These are phyloP conservation scores for Rhodotorula sp. DNA, from an alignment of 1,284 basidiomycete genomes.

Conservation along the genomic window DNA sequence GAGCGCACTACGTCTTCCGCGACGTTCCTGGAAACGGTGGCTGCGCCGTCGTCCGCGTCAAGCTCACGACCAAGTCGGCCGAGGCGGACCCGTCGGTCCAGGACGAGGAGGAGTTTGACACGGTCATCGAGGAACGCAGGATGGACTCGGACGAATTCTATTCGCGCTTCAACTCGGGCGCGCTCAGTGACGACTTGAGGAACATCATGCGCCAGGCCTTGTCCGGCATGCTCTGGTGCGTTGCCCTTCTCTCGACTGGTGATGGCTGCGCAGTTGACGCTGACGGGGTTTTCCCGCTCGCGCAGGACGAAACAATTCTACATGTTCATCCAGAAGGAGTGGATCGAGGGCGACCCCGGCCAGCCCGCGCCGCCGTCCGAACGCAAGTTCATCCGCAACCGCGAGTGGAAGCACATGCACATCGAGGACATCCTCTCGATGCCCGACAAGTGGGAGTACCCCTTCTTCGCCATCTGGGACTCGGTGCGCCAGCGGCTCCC, in stretches of 20 bases:
- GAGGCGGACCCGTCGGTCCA: constrained; percentile 73
- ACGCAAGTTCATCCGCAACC: constrained; percentile 79
- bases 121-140: constrained; percentile 78
- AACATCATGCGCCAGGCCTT: constrained; percentile 98
- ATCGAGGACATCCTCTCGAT: constrained; percentile 94
- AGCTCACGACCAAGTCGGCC: constrained; percentile 75
- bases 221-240: constrained; percentile 90
- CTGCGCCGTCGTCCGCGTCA: constrained; percentile 90
- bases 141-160: constrained; percentile 97
- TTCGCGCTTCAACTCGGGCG: constrained; percentile 69
- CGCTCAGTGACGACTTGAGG: constrained; percentile 84
- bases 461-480: constrained; percentile 29
- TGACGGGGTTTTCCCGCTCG: background rate
- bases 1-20: constrained; percentile 82
- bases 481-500: constrained; percentile 10
- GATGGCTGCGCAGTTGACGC: no score
- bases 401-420: constrained; percentile 94
- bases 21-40: constrained; percentile 87
- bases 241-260: constrained; percentile 1
- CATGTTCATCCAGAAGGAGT: constrained; percentile 91
- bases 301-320: constrained; percentile 89
- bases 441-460: constrained; percentile 96
- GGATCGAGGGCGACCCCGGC: constrained; percentile 90
- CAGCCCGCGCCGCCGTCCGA: constrained; percentile 92
- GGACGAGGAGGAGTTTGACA: constrained; percentile 88